Conservation (phyloP, 2,329 filamentous ascomycete species). For the Claviceps sp. region DNA sequence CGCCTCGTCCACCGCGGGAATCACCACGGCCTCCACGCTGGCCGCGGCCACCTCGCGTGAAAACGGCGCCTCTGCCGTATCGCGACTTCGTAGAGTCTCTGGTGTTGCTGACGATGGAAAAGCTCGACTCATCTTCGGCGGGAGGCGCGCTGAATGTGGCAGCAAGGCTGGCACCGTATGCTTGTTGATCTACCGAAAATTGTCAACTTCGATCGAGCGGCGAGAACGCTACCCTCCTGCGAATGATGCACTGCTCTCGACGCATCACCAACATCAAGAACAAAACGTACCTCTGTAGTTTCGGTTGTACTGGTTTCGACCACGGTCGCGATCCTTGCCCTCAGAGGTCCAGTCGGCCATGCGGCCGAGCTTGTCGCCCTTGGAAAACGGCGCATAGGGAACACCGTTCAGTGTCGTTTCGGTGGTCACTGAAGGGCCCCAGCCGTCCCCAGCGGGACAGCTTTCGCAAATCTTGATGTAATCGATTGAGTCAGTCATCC, state of each 20-base stretch:
- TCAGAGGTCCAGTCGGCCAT: slow-evolving; percentile 98
- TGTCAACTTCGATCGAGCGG: neutral
- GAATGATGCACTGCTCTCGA: too few species aligned
- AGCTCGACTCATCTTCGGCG: slow-evolving; percentile 90
- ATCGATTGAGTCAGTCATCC: slow-evolving; percentile 42
- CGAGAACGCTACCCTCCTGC: neutral
- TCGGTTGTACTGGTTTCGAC: slow-evolving; percentile 78
- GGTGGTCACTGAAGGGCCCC: slow-evolving; percentile 72
- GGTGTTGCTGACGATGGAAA: slow-evolving; percentile 95
- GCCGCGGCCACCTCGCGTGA: slow-evolving; percentile 69
- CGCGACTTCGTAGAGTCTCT: slow-evolving; percentile 74
- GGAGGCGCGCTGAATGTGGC: slow-evolving; percentile 81
- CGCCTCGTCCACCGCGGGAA: slow-evolving; percentile 43
- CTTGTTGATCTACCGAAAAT: slow-evolving; percentile 64
- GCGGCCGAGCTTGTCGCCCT: slow-evolving; percentile 94
- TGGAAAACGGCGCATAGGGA: slow-evolving; percentile 95
- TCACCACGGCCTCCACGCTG: slow-evolving; percentile 56
- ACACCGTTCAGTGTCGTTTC: slow-evolving; percentile 90
- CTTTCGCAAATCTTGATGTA: slow-evolving; percentile 53
- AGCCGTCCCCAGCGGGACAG: slow-evolving; percentile 64
- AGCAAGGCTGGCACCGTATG: slow-evolving; percentile 81
- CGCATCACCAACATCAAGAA: neutral
- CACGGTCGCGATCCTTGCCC: slow-evolving; percentile 69
- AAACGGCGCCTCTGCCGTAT: slow-evolving; percentile 80
- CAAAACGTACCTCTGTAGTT: slow-evolving; percentile 68